Base-by-base conservation (phyloP, 2,329 filamentous ascomycete genomes). In the Trichoderma harzianum region DNA sequence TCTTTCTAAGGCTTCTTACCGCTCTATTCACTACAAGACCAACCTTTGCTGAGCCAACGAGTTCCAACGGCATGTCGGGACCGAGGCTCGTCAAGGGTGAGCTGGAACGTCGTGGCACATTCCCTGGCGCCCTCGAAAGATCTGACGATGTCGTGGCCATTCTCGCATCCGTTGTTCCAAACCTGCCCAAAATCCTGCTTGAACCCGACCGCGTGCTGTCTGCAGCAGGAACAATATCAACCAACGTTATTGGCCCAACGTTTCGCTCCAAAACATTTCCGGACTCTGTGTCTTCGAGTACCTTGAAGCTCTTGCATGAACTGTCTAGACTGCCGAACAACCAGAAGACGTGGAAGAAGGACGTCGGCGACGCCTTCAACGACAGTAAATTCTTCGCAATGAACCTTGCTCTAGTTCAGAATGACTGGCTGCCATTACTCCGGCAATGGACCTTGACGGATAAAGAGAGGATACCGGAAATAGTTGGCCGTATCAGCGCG, bases 1-100 rank as follows among this genome's bases (percentile, higher is more conserved):
- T 98, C 1, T 97, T 98, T 78, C 86, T 96, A 14, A 88, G 95
- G 18, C 87, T 99, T 1, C 86, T 99, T 16, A 93, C 95, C 4
- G 96, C 95, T n/a, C 92, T 97, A 3, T 98, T 98, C 79, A 97
- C 96, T 0, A 97, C 94, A 10, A 90, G 93, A 53, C 94, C 95
- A 1, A 91, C 90, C 2, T 92, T 94, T 75, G 83, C 90, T 0
- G 91, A 93, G 14, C 80, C 84, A 55, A 78, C 83, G 18, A 78
- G 72, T 53, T 79, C 82, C 8, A 80, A 76, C 67, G 80, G 80
- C 21, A 73, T 76, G 2, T 74, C 79, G 2, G 67, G 61, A 7
- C 84, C 85, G 32, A 85, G 83, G 71, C 75, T 75, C 74, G 78
- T 74, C 76, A 84, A 77, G 43, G 74, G 76, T 76, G 78, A 80